Conservation (phyloP, 805 yeast genomes). For the Diddensiella transvaalensis region DNA sequence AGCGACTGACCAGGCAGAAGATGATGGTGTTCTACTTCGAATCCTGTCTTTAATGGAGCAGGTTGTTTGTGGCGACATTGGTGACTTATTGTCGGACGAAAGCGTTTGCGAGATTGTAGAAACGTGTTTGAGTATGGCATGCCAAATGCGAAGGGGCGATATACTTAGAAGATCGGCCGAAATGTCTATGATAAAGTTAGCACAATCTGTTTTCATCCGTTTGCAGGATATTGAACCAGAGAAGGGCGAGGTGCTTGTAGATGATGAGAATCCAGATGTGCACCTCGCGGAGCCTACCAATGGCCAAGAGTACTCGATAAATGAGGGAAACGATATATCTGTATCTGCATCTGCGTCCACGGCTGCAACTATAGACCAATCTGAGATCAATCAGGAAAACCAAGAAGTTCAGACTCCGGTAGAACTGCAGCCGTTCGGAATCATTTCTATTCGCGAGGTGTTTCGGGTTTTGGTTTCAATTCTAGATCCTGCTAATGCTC, state of each 20-base stretch:
- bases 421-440: slow-evolving; percentile 50
- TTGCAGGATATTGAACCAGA: slow-evolving; percentile 53
- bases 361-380: slow-evolving; percentile 13
- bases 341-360: slow-evolving; percentile 7
- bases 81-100: slow-evolving; percentile 70
- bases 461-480: slow-evolving; percentile 72
- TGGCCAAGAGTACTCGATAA: slow-evolving; percentile 12
- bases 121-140: slow-evolving; percentile 86
- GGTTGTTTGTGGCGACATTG: slow-evolving; percentile 61
- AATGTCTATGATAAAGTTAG: slow-evolving; percentile 65
- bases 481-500: slow-evolving; percentile 76
- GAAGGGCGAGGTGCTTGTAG: slow-evolving; percentile 40
- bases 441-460: slow-evolving; percentile 72
- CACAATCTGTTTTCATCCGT: slow-evolving; percentile 62
- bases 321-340: slow-evolving; percentile 12
- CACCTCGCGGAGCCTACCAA: slow-evolving; percentile 49
- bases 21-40: slow-evolving; percentile 84
- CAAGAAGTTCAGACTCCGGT: not conserved
- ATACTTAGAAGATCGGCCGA: slow-evolving; percentile 87
- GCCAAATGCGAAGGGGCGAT: slow-evolving; percentile 88
- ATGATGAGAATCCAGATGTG: slow-evolving; percentile 45
- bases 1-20: slow-evolving; percentile 87
- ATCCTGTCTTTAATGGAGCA: slow-evolving; percentile 72
- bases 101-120: slow-evolving; percentile 84
- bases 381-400: slow-evolving; percentile 3